Base-by-base conservation (phyloP, 2,329 filamentous ascomycete genomes). In the Waltergamsia citrina region DNA sequence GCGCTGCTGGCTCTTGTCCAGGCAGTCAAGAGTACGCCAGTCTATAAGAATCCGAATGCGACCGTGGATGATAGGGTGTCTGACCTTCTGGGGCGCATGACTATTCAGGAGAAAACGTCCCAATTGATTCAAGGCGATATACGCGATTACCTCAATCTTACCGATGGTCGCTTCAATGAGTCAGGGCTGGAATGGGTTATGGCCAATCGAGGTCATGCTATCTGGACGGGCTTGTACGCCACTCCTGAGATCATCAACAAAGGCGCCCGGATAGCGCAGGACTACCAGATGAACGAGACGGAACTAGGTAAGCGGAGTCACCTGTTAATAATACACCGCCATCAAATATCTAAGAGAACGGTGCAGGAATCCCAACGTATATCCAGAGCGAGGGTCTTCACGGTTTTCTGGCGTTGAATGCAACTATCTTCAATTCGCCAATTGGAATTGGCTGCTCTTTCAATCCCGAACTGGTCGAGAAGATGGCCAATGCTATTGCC, bases 351-450 rank as follows among this genome's bases (percentile, higher is more conserved):
- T 20, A 19, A 21, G 17, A 8, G 20, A 20, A 19, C 3, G 18
- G 31, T 3, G 21, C 79, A 7, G 81, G 79, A 1, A 86, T 86
- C 34, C 82, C 82, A 6, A 75, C 81, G 2, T 68, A 85, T 43
- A 74, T 82, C 11, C 82, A 86, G 53, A 81, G 73, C 4, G 82
- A 87, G 55, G 80, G 75, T 24, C 80, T 86, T 29, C 81, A 86
- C 46, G 82, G 81, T 2, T 77, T 85, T 43, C 60, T 85, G 21
- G 70, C 80, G 28, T 70, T 71, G 8, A 85, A 85, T 50, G 81
- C 79, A 3, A 86, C 82, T 2, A 82, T 86, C 38, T 87, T 85
- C 62, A 86, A 85, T 55, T 83, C 78, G 2, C 81, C 82, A 0
- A 85, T 86, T 43, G 81, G 64, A 7, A 73, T 81, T 34, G 81